These are phyloP conservation scores for Talaromyces sp. DNA, from an alignment of 2,329 filamentous ascomycete species.

Conservation along the genomic window DNA sequence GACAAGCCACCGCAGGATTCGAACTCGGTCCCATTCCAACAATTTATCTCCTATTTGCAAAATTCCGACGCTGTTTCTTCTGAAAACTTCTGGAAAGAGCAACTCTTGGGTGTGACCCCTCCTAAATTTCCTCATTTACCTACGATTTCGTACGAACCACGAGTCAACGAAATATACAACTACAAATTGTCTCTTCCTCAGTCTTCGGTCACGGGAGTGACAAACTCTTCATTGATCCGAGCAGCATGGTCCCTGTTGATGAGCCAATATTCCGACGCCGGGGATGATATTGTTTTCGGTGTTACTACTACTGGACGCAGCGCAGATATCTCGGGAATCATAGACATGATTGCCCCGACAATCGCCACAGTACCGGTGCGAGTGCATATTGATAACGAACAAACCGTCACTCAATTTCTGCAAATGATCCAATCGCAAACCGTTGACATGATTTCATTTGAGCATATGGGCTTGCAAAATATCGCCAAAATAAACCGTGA, in stretches of 20 bases:
- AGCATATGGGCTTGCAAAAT: constrained; percentile 47
- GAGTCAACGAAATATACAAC: not conserved
- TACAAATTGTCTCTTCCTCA: not conserved
- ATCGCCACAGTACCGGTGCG: constrained; percentile 37
- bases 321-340: constrained; percentile 32
- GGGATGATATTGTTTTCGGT: constrained; percentile 37
- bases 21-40: constrained; percentile 5
- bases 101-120: constrained; percentile 41
- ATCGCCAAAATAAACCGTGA: constrained; percentile 38
- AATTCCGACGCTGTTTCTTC: constrained; percentile 36
- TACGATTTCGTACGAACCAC: constrained; percentile 40
- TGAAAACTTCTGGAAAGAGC: constrained; percentile 45
- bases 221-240: constrained; percentile 27
- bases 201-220: constrained; percentile 10
- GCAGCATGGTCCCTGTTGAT: constrained; percentile 34
- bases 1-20: constrained; percentile 18
- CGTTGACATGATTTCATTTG: constrained; percentile 39
- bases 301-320: constrained; percentile 36
- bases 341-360: constrained; percentile 36
- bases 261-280: constrained; percentile 25
- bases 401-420: constrained; percentile 24
- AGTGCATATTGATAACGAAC: constrained; percentile 23
- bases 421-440: constrained; percentile 24
- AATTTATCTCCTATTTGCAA: constrained; percentile 44
- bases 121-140: constrained; percentile 43